Base-by-base conservation (phyloP, 2,329 filamentous ascomycete species). In the Colletotrichum cuscutae region DNA sequence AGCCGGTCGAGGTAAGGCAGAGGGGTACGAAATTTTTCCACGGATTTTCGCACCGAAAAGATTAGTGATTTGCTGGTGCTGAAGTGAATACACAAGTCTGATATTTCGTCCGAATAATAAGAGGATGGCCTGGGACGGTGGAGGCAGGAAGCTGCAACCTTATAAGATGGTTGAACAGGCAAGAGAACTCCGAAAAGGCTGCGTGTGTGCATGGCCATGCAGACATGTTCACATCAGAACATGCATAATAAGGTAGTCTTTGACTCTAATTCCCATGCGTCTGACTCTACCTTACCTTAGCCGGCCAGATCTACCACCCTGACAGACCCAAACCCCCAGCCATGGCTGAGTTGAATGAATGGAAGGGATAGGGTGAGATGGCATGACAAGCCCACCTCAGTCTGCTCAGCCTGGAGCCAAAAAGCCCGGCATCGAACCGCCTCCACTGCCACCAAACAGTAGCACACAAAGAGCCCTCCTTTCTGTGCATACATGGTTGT, bases 301-400 rank as follows among this genome's bases (percentile, higher is more conserved):
- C 37, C 13, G 37, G 19, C 9, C 52, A 8, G 60, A 60, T 56
- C 30, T 5, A 24, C 26, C 26, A 22, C 26, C 35, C 62, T 56
- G 19, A 19, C 49, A 6, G 12, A 28, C 46, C 13, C 32, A 61
- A 22, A 15, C 46, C 59, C 69, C 69, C 52, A 72, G 70, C 66
- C 66, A 72, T 46, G 35, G 70, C 66, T 70, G 70, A 65, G 66
- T 54, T 57, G 66, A 65, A 60, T 54, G 32, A 65, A 70, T 32
- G 66, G 60, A 72, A 58, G 30, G 63, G 63, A 58, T 58, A 58
- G 35, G 35, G 32, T 58, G 32, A 49, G 53, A 46, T 61, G 54
- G 66, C 54, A 70, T 60, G 65, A 35, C 52, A 59, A 63, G 65
- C 64, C 63, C 56, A 35, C 32, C 32, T 35, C 32, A 67, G 24